These are phyloP conservation scores for Ambrosia artemisiifolia DNA, from an alignment of 129 eudicot species.

Conservation along the genomic window DNA sequence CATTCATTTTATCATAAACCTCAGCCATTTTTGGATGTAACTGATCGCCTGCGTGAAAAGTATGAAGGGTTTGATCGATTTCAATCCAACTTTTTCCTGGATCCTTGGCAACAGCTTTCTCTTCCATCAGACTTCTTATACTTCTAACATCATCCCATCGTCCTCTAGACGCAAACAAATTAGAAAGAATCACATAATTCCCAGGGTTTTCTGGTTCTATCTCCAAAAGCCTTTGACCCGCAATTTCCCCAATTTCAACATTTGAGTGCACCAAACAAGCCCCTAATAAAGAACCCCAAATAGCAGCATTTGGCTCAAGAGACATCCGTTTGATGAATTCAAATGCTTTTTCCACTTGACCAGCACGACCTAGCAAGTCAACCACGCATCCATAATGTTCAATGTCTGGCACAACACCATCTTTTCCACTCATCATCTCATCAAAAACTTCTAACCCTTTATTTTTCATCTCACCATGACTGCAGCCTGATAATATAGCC, in stretches of 20 bases:
- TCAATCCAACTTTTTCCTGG: constrained; percentile 96
- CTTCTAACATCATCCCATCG: constrained; percentile 78
- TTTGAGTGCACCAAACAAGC: constrained; percentile 77
- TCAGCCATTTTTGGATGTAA: constrained; percentile 55
- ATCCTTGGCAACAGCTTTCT: constrained; percentile 59
- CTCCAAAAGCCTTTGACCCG: constrained; percentile 53
- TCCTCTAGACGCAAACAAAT: constrained; percentile 70
- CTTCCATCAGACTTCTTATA: constrained; percentile 62
- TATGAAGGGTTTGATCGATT: constrained; percentile 61
- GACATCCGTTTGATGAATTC: constrained; percentile 68
- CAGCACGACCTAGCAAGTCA: constrained; percentile 85
- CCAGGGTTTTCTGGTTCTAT: constrained; percentile 87
- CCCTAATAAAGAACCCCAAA: constrained; percentile 90
- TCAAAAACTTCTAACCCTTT: constrained; percentile 68
- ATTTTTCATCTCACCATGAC: constrained; percentile 80
- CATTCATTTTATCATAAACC: constrained; percentile 51
- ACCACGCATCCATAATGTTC: constrained; percentile 93
- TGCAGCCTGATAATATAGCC: constrained; percentile 87
- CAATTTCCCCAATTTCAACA: constrained; percentile 59
- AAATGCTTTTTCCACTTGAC: constrained; percentile 66
- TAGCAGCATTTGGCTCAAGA: constrained; percentile 76
- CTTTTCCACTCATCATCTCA: constrained; percentile 47
- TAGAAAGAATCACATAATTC: constrained; percentile 76
- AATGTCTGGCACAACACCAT: constrained; percentile 52
- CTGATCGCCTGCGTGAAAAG: constrained; percentile 58